These are phyloP conservation scores for Suillus placidus DNA, from an alignment of 768 basidiomycete species.

Conservation along the genomic window DNA sequence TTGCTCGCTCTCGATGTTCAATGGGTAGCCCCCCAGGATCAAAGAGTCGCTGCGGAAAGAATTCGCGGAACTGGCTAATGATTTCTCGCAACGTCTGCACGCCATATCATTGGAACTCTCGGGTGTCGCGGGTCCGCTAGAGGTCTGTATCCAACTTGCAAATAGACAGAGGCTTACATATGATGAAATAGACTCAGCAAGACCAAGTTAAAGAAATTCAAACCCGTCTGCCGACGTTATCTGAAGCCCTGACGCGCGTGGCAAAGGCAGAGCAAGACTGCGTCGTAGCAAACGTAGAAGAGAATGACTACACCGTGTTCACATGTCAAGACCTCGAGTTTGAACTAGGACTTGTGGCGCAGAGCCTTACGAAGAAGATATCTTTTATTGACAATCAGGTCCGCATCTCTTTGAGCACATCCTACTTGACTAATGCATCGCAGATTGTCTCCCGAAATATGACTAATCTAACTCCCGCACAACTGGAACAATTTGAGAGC, in stretches of 20 bases:
- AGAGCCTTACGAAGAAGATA: slow-evolving; percentile 86
- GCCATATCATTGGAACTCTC: slow-evolving; percentile 72
- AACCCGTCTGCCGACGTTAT: slow-evolving; percentile 65
- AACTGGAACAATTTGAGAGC: slow-evolving; percentile 94
- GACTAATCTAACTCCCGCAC: slow-evolving; percentile 93
- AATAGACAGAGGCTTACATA: slow-evolving; percentile 12
- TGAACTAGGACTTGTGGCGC: slow-evolving; percentile 81
- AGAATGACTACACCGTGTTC: slow-evolving; percentile 94
- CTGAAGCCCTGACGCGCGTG: slow-evolving; percentile 58
- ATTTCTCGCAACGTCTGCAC: slow-evolving; percentile 70
- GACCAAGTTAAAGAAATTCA: slow-evolving; percentile 64
- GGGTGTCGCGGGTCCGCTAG: slow-evolving; percentile 72
- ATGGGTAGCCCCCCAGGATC: slow-evolving; percentile 52
- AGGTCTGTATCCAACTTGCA: slow-evolving; percentile 46
- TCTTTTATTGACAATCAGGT: slow-evolving; percentile 97
- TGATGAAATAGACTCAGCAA: slow-evolving; percentile 67
- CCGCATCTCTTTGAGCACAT: slow-evolving; percentile 5
- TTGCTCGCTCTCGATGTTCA: slow-evolving; percentile 3
- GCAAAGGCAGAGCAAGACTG: slow-evolving; percentile 74
- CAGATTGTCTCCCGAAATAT: slow-evolving; percentile 93
- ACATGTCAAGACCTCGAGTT: slow-evolving; percentile 88
- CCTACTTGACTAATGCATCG: neutral
- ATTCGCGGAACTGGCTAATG: slow-evolving; percentile 78
- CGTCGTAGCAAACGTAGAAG: slow-evolving; percentile 87
- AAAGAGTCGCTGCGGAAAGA: slow-evolving; percentile 78